Evolutionary conservation across 2,329 filamentous ascomycete species (phyloP), one percentile per base, ranked within the genome.

Genomic region (Chaetomium globosum): DNA sequence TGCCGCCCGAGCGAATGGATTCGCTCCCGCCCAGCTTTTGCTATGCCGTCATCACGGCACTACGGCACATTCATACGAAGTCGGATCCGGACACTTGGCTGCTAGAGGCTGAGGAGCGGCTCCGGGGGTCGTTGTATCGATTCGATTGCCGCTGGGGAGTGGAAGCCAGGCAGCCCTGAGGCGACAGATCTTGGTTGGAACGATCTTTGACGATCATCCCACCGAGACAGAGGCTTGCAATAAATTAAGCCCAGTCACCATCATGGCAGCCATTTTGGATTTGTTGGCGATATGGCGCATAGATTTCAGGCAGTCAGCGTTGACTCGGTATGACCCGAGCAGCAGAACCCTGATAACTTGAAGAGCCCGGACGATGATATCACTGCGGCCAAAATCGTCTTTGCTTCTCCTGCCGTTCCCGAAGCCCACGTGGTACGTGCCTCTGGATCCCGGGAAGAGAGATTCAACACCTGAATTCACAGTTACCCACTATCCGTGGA

Each of bases 21-120:
- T 30, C 28, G 19, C 52, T 55, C 28, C 52, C 52, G 19, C 52
- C 52, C 13, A 55, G 52, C 52, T 55, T 55, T 55, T 55, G 23
- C 52, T 55, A 55, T 21, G 28, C 13, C 28, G 16, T 55, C 28
- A 13, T 30, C 30, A 36, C 19, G 4, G 52, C 52, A 2, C 28
- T 55, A 12, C 52, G 13, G 52, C 52, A 55, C 52, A 55, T 55
- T 55, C 26, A 33, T 31, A n/a, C 28, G 9, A 55, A 55, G 30
- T 28, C 52, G 19, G 12, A n/a, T n/a, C 13, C 30, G 28, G 52
- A 55, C 21, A 31, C 52, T 13, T 55, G 52, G 52, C 28, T 55
- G 28, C 28, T 3, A 28, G 52, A 55, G 52, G 52, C 52, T 16
- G 52, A 55, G 28, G 52, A 55, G 19, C 23, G 52, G 52, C 52